A percentile compares a stretch with the other conserved stretches of the same genome.
These are phyloP conservation scores for Chiua virens DNA, from an alignment of 768 basidiomycete species.

Conservation along the genomic window DNA sequence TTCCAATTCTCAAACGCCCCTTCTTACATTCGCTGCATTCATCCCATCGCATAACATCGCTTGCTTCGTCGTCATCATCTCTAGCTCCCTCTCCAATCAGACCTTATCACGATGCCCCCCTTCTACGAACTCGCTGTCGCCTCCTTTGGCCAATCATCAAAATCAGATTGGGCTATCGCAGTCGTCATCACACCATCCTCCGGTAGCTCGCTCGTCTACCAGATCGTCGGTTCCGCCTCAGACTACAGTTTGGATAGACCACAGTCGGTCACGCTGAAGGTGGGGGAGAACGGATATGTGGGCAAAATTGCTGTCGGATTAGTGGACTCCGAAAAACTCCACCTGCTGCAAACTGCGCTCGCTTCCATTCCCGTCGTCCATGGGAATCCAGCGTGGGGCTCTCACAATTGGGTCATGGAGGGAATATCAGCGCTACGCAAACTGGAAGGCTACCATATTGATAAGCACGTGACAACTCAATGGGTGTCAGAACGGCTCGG, in stretches of 20 bases:
- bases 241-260: constrained; percentile 33
- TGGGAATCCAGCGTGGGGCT: constrained; percentile 29
- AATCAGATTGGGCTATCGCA: constrained; percentile 26
- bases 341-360: constrained; percentile 28
- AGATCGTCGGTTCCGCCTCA: constrained; percentile 26
- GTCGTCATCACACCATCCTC: constrained; percentile 30
- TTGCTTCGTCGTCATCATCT: not conserved
- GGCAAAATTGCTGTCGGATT: constrained; percentile 22
- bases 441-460: constrained; percentile 28
- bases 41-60: not conserved
- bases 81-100: not conserved
- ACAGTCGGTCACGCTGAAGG: constrained; percentile 32
- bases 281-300: constrained; percentile 29
- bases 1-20: constrained; percentile 1
- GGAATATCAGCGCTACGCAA: constrained; percentile 29
- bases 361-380: constrained; percentile 24
- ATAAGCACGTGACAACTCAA: constrained; percentile 29
- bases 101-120: constrained; percentile 26
- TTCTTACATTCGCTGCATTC: not conserved
- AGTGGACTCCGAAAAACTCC: constrained; percentile 31
- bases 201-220: constrained; percentile 31
- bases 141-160: constrained; percentile 24
- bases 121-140: constrained; percentile 34
- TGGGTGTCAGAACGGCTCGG: constrained; percentile 31
- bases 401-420: constrained; percentile 33